phyloP scores from a whole-genome alignment of 2,329 filamentous ascomycete species.

The Trichothecium sympodiale region DNA sequence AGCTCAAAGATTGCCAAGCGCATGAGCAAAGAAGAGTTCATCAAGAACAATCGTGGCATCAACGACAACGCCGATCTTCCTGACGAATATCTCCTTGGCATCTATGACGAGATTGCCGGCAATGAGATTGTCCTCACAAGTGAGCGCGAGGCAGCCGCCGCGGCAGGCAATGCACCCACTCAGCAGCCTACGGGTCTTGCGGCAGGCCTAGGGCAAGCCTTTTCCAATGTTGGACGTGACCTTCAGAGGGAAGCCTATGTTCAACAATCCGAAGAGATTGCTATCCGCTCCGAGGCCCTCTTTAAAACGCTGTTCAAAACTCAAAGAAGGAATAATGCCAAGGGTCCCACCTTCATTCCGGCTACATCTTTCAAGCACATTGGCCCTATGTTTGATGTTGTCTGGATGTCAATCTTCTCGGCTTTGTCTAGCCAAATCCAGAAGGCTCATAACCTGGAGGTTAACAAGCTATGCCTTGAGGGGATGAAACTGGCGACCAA shows the following conservation, averaged over 20 bases:
- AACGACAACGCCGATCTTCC: conserved; percentile 93
- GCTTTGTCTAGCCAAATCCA: conserved; percentile 89
- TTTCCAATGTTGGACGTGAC: conserved; percentile 86
- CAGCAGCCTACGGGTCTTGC: conserved; percentile 57
- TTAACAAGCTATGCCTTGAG: conserved; percentile 86
- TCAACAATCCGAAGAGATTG: conserved; percentile 90
- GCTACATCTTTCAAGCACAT: conserved; percentile 92
- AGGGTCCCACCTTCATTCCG: conserved; percentile 69
- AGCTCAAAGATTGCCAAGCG: conserved; percentile 72
- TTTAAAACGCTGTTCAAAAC: conserved; percentile 90
- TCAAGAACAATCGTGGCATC: conserved; percentile 97
- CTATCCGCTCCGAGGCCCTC: conserved; percentile 61
- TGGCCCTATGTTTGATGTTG: conserved; percentile 96
- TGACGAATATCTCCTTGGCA: conserved; percentile 77
- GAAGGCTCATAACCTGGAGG: conserved; percentile 83
- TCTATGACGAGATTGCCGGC: conserved; percentile 82
- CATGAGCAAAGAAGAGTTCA: conserved; percentile 96
- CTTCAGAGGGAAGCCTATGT: conserved; percentile 86
- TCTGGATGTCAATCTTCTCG: conserved; percentile 98
- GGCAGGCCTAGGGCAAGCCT: conserved; percentile 73
- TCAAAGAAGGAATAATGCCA: conserved; percentile 69
- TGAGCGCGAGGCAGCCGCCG: conserved; percentile 80
- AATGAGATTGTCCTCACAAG: conserved; percentile 94
- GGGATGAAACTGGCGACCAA: conserved; percentile 90
- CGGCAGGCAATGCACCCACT: conserved; percentile 50